These are phyloP conservation scores for Crepidotus variabilis DNA, from an alignment of 768 basidiomycete species.

Conservation along the genomic window DNA sequence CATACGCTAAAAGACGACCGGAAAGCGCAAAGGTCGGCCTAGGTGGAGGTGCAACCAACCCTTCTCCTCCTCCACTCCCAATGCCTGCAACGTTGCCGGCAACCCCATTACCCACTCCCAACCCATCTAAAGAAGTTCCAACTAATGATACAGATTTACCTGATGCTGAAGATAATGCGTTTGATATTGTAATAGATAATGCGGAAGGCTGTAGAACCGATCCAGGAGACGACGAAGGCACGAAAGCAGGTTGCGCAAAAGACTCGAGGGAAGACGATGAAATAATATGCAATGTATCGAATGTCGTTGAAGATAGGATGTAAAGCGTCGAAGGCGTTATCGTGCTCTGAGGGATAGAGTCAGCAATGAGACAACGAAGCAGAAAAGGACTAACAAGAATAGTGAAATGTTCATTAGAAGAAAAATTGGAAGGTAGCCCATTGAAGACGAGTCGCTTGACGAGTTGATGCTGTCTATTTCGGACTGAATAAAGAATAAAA, in stretches of 20 bases:
- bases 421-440: constrained; percentile 39
- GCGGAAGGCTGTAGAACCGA: constrained; percentile 12
- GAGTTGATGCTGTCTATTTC: constrained; percentile 34
- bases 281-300: constrained; percentile 48
- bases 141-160: constrained; percentile 9
- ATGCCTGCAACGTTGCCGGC: neutral
- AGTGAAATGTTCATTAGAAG: constrained; percentile 45
- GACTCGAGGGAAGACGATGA: constrained; percentile 41
- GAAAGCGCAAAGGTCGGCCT: constrained; percentile 60
- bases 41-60: constrained; percentile 15
- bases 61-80: neutral
- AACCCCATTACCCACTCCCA: neutral
- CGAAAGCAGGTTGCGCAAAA: constrained; percentile 31
- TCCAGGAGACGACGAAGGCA: constrained; percentile 9
- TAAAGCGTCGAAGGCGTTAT: constrained; percentile 50
- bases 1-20: constrained; percentile 60
- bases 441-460: constrained; percentile 43
- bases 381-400: constrained; percentile 46
- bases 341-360: constrained; percentile 45
- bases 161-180: constrained; percentile 10
- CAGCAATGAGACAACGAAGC: constrained; percentile 1
- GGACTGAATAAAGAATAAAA: constrained; percentile 28
- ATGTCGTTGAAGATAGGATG: constrained; percentile 52
- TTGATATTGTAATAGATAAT: constrained; percentile 13
- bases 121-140: constrained; percentile 7